phyloP scores from a whole-genome alignment of 225 moss, liverwort and hornwort genomes.

The Climacium dendroides region DNA sequence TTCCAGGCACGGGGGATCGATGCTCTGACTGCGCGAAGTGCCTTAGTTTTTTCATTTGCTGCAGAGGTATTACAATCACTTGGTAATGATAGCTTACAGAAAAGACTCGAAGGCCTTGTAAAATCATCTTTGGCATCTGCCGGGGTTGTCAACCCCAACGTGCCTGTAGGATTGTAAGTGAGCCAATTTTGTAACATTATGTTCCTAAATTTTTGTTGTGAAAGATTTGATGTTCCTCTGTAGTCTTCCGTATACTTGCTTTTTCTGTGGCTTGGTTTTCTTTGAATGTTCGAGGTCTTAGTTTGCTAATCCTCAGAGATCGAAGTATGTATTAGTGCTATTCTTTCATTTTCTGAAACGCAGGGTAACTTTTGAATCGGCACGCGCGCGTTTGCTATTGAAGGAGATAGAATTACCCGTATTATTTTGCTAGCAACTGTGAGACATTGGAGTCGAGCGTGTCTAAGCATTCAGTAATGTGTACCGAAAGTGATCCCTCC shows the following conservation, averaged over 20 bases:
- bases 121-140: slow-evolving; percentile 62
- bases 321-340: background rate
- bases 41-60: slow-evolving; percentile 88
- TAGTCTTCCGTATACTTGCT: background rate
- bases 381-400: background rate
- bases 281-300: background rate
- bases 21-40: slow-evolving; percentile 72
- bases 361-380: background rate
- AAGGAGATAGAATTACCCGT: background rate
- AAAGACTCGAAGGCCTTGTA: slow-evolving; percentile 75
- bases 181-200: slow-evolving; percentile 9
- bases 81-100: slow-evolving; percentile 45
- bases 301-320: background rate
- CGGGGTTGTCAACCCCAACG: slow-evolving; percentile 52
- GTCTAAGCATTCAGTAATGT: background rate
- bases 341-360: background rate
- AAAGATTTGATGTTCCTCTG: background rate
- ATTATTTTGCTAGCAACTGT: background rate
- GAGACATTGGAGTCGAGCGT: background rate
- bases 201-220: background rate
- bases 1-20: slow-evolving; percentile 95
- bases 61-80: slow-evolving; percentile 80
- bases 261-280: background rate
- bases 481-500: background rate
- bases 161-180: slow-evolving; percentile 41